A percentile compares a stretch with the other conserved stretches of the same genome.
Conservation (phyloP, 2,329 filamentous ascomycete genomes). For the Fusarium metavorans region DNA sequence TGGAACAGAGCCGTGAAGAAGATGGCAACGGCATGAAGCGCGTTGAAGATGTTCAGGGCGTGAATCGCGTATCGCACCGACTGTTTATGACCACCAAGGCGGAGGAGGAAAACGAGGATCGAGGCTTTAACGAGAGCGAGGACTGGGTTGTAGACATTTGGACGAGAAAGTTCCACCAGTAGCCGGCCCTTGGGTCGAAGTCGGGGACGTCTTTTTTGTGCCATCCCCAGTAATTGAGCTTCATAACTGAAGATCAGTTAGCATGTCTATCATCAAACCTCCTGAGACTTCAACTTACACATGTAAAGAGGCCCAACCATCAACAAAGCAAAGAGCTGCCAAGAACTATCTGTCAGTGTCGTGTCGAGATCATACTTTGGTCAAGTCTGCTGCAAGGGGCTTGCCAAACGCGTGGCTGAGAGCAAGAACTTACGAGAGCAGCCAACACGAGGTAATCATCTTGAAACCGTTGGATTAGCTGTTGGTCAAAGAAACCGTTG, state of each 20-base stretch:
- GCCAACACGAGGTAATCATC: slow-evolving; percentile 29
- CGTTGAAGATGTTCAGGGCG: slow-evolving; percentile 42
- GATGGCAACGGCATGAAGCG: slow-evolving; percentile 48
- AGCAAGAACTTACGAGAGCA: slow-evolving; percentile 13
- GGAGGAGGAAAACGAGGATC: slow-evolving; percentile 58
- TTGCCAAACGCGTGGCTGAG: neutral
- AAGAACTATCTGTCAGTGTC: slow-evolving; percentile 4
- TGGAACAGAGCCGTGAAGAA: slow-evolving; percentile 56
- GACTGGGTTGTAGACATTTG: slow-evolving; percentile 59
- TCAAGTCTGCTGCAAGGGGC: neutral
- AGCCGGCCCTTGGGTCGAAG: slow-evolving; percentile 31
- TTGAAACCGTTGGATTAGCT: neutral
- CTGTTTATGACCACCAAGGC: slow-evolving; percentile 54
- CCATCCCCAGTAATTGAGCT: slow-evolving; percentile 51
- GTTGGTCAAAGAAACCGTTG: neutral
- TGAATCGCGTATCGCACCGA: slow-evolving; percentile 28
- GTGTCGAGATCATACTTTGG: neutral
- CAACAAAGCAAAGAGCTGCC: slow-evolving; percentile 29
- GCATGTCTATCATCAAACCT: accelerated
- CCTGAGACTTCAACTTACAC: slow-evolving; percentile 9
- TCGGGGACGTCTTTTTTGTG: slow-evolving; percentile 36
- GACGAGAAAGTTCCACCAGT: slow-evolving; percentile 54
- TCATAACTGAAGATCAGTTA: slow-evolving; percentile 33
- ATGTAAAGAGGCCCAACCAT: slow-evolving; percentile 34
- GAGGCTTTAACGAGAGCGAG: slow-evolving; percentile 59